Evolutionary conservation across 2,329 filamentous ascomycete genomes (phyloP).

Genomic region (Epichloe gansuensis): DNA sequence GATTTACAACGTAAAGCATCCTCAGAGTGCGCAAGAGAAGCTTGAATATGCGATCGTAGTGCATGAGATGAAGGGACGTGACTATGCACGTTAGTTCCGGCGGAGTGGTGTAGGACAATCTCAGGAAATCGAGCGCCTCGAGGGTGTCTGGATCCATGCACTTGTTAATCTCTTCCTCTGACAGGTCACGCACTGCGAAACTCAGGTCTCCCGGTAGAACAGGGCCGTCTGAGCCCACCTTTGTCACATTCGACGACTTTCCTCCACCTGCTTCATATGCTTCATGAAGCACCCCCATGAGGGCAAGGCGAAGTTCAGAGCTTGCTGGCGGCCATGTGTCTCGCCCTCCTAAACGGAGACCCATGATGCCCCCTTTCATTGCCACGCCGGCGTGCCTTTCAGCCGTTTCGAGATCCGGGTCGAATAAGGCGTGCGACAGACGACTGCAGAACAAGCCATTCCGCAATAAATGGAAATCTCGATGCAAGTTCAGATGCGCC

Average conservation of each 20-base stretch:
- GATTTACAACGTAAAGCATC: conserved; percentile 63
- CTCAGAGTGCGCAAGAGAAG: conserved; percentile 65
- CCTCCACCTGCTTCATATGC: conserved; percentile 39
- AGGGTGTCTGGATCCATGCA: conserved; percentile 75
- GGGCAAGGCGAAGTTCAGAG: conserved; percentile 77
- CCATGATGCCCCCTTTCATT: conserved; percentile 60
- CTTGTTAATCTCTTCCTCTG: conserved; percentile 63
- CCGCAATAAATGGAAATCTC: conserved; percentile 70
- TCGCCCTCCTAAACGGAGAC: conserved; percentile 68
- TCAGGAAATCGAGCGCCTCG: conserved; percentile 85
- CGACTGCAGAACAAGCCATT: conserved; percentile 74
- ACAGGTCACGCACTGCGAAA: conserved; percentile 76
- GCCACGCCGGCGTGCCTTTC: conserved; percentile 60
- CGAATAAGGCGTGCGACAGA: conserved; percentile 73
- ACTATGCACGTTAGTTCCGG: conserved; percentile 61
- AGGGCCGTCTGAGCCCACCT: conserved; percentile 18
- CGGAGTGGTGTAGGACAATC: conserved; percentile 72
- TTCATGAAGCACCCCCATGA: conserved; percentile 77
- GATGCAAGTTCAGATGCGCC: conserved; percentile 62
- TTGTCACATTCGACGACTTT: conserved; percentile 8
- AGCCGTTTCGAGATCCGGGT: conserved; percentile 67
- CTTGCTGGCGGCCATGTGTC: conserved; percentile 88
- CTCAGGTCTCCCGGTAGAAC: conserved; percentile 57
- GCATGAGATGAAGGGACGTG: conserved; percentile 54
- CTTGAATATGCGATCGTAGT: conserved; percentile 80